A percentile compares a stretch with the other conserved stretches of the same genome.
These are phyloP conservation scores for Linum tenue DNA, from an alignment of 345 rosid genomes.

Conservation along the genomic window DNA sequence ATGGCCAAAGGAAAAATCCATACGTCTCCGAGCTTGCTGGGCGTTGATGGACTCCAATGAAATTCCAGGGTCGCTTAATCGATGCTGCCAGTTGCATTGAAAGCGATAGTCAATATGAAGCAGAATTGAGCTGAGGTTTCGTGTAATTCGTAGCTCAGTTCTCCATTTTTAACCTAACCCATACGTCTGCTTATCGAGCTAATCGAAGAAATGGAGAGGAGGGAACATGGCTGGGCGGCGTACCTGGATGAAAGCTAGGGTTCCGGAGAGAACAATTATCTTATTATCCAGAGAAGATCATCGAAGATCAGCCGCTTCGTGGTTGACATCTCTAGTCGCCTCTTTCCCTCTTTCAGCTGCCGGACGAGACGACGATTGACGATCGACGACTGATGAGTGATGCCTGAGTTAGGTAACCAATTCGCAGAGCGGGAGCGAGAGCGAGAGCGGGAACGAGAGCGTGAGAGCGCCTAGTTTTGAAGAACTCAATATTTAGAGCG, in stretches of 20 bases:
- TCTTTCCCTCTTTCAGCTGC: neutral
- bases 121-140: neutral
- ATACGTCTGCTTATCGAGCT: neutral
- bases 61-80: slow-evolving; percentile 40
- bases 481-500: too few relatives aligned
- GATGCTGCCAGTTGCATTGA: slow-evolving; percentile 29
- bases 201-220: neutral
- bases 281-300: slow-evolving; percentile 19
- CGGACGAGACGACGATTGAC: neutral
- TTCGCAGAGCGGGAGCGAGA: too few relatives aligned
- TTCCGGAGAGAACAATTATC: slow-evolving; percentile 12
- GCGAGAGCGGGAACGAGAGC: too few relatives aligned
- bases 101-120: neutral
- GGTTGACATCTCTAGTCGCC: slow-evolving; percentile 6
- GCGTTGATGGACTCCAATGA: slow-evolving; percentile 30
- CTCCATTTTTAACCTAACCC: neutral
- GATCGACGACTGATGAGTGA: neutral
- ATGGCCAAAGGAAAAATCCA: neutral
- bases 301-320: slow-evolving; percentile 5
- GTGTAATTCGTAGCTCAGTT: neutral
- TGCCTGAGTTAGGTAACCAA: too few relatives aligned
- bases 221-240: neutral
- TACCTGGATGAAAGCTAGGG: slow-evolving; percentile 22
- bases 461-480: too few relatives aligned
- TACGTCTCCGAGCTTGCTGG: slow-evolving; percentile 21